Evolutionary conservation across 2,329 filamentous ascomycete species (phyloP), one percentile per base, ranked within the genome.

Genomic region (Talaromyces sp.): DNA sequence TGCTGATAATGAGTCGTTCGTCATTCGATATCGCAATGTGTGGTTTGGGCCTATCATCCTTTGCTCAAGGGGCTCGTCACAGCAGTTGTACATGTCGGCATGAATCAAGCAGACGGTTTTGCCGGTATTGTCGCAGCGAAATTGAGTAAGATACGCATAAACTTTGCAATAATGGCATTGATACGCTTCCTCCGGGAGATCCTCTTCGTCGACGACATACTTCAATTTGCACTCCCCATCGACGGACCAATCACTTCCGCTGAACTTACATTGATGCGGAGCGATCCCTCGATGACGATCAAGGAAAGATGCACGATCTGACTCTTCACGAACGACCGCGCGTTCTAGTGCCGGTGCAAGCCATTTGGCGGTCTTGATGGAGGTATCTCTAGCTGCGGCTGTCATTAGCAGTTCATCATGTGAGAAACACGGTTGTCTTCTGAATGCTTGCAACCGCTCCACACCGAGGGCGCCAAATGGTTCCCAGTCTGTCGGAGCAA

Each of bases 381-480:
- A 87, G 2, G 87, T 84, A 68, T 92, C 88, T 69, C 86, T 89
- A 67, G 91, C 87, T 6, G 93, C 92, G 7, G 95, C 95, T 2
- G 93, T 97, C 79, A 96, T 88, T 3, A 99, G 81, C 23, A 99
- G 80, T 74, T 99, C 95, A 70, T 99, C 95, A 68, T 99, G 95
- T 0, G 93, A 98, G 75, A 99, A 99, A 75, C 95, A 98, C 1
- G 95, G 92, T 67, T 97, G 93, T 62, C 93, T 86, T 62, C 93
- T 85, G 75, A 97, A 99, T 57, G 88, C 84, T 69, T 95, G 91
- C 33, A 98, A 81, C 67, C 93, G 85, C 69, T 93, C 88, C 1
- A 98, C 93, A 0, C 95, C 93, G 31, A 88, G 84, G 61, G 93
- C 87, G 1, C 95, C 95, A 72, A 88, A 96, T 0, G 92, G 92